These are phyloP conservation scores for Rhododendron vialii DNA, from an alignment of 148 eudicot species.

Conservation along the genomic window DNA sequence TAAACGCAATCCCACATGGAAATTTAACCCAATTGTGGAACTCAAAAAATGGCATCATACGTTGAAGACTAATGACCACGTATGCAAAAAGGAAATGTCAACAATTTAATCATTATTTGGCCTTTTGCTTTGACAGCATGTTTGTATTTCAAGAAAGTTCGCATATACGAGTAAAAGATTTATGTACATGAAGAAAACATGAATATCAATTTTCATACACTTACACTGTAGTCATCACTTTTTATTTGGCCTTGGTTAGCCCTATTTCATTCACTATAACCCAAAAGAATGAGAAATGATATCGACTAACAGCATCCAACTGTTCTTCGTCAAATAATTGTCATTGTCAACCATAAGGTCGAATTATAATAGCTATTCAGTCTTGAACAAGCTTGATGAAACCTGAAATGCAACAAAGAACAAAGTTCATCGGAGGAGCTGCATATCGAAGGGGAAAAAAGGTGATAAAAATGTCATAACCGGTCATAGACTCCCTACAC, in stretches of 20 bases:
- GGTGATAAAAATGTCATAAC: background rate
- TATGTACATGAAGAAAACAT: background rate
- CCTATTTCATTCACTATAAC: background rate
- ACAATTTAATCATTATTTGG: background rate
- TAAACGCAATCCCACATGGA: background rate
- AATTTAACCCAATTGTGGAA: background rate
- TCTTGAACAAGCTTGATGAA: conserved; percentile 36
- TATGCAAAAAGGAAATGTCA: background rate
- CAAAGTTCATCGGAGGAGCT: conserved; percentile 9
- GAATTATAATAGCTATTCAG: background rate
- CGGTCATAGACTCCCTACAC: background rate
- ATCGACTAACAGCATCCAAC: background rate
- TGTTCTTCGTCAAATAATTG: background rate
- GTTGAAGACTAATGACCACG: background rate
- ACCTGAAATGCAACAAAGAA: conserved; percentile 26
- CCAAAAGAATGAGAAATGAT: background rate
- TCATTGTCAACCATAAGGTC: background rate
- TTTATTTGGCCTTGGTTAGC: background rate
- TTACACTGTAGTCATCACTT: background rate
- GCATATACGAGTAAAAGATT: background rate
- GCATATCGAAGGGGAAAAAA: background rate
- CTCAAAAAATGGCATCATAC: background rate
- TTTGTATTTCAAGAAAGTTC: background rate
- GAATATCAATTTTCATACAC: background rate
- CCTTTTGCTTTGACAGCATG: background rate